Evolutionary conservation across 2,329 filamentous ascomycete genomes (phyloP).

Genomic region (Apiospora marii): DNA sequence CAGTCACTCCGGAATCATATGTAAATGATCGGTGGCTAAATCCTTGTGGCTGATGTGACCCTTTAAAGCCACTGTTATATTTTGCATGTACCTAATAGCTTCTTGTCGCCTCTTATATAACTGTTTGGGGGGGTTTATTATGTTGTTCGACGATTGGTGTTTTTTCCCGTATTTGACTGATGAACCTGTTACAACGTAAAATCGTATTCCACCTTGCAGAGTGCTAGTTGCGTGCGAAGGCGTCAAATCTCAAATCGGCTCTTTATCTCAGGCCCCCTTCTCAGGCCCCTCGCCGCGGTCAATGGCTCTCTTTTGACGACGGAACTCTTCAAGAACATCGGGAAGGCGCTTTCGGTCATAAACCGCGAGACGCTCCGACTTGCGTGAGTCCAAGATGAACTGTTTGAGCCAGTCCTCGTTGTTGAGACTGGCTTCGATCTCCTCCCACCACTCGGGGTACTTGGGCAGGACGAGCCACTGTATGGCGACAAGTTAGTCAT

Average conservation of each 20-base stretch:
- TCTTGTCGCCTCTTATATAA: too few species aligned
- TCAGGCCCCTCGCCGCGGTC: background rate
- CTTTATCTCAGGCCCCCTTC: background rate
- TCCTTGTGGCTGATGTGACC: background rate
- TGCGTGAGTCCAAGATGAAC: constrained; percentile 37
- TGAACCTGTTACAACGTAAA: too few species aligned
- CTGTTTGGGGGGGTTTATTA: too few species aligned
- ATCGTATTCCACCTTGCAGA: background rate
- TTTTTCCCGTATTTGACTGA: too few species aligned
- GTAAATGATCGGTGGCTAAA: background rate
- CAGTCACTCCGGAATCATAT: background rate
- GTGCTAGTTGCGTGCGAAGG: background rate
- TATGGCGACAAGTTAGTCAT: constrained; percentile 30
- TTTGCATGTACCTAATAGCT: too few species aligned
- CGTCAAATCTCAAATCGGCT: background rate
- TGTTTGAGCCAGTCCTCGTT: constrained; percentile 33
- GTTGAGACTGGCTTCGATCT: constrained; percentile 34
- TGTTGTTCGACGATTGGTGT: too few species aligned
- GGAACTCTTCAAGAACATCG: constrained; percentile 18
- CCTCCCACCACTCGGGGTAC: constrained; percentile 32
- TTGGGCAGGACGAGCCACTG: constrained; percentile 34
- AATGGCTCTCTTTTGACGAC: constrained; percentile 20
- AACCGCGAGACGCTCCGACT: constrained; percentile 22
- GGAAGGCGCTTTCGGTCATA: constrained; percentile 14
- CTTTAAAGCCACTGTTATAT: background rate